Evolutionary conservation across 106 monocot species (phyloP).

Genomic region (Dendrobium nobile): DNA sequence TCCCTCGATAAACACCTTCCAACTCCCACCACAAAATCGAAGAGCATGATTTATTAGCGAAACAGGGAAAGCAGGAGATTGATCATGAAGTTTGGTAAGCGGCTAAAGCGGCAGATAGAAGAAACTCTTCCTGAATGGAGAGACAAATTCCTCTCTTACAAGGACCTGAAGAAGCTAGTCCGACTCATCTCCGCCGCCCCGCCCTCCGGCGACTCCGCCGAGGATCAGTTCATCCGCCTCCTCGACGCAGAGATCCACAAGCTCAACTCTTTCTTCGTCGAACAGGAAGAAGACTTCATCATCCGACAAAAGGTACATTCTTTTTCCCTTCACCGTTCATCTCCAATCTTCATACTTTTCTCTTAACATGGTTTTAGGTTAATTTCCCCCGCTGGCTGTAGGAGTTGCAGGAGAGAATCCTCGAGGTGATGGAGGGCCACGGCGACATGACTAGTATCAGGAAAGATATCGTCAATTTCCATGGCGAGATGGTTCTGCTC

Average conservation of each 20-base stretch:
- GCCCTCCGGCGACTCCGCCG: constrained; percentile 3
- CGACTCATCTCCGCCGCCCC: constrained; percentile 26
- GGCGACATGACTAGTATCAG: constrained; percentile 40
- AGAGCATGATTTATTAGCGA: not conserved
- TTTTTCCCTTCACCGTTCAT: not conserved
- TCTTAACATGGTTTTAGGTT: not conserved
- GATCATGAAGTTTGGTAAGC: constrained; percentile 89
- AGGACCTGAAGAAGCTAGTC: constrained; percentile 79
- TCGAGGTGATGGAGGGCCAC: constrained; percentile 5
- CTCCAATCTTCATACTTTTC: not conserved
- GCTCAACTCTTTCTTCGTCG: constrained; percentile 84
- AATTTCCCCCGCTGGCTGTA: constrained; percentile 3
- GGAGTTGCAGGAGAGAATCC: constrained; percentile 66
- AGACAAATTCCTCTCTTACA: constrained; percentile 75
- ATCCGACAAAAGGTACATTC: constrained; percentile 49
- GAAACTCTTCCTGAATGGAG: constrained; percentile 83
- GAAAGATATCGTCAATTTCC: constrained; percentile 69
- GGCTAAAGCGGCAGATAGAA: constrained; percentile 68
- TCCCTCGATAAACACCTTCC: not conserved
- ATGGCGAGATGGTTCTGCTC: constrained; percentile 93
- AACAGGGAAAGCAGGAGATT: not conserved
- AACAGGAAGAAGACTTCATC: constrained; percentile 84
- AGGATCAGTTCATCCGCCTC: constrained; percentile 48
- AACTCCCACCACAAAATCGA: not conserved
- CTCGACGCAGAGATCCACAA: constrained; percentile 69